phyloP scores from a whole-genome alignment of 192 early-diverging fungal genomes.

The Entomortierella parvispora region DNA sequence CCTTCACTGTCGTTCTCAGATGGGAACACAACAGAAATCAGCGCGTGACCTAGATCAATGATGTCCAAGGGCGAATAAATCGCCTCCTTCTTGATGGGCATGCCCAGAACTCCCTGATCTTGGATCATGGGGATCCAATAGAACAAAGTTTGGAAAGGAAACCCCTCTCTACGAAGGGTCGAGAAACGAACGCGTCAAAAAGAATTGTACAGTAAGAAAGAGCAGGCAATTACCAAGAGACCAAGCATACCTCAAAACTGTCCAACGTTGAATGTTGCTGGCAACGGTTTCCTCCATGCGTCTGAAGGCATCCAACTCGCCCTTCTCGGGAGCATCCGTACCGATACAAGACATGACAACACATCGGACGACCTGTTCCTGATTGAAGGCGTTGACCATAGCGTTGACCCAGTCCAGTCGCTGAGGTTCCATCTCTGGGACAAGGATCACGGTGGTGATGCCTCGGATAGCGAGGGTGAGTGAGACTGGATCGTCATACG shows the following conservation, averaged over 20 bases:
- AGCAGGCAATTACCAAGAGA: not conserved
- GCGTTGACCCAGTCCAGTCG: constrained; percentile 18
- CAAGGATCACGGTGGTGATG: constrained; percentile 24
- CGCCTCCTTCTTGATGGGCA: constrained; percentile 20
- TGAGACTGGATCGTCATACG: constrained; percentile 12
- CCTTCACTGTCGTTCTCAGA: not conserved
- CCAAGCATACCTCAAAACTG: constrained; percentile 24
- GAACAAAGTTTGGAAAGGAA: constrained; percentile 34
- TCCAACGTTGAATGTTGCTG: constrained; percentile 26
- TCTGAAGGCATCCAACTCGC: constrained; percentile 14
- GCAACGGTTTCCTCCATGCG: constrained; percentile 25
- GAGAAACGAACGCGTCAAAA: not conserved
- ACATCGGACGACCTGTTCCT: constrained; percentile 33
- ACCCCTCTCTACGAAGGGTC: constrained; percentile 15
- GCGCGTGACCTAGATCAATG: constrained; percentile 23
- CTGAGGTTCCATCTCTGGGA: constrained; percentile 30
- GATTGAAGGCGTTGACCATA: constrained; percentile 18
- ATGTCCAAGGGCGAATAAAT: constrained; percentile 33
- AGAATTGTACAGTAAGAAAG: not conserved
- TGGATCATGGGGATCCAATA: constrained; percentile 41
- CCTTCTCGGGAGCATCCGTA: constrained; percentile 29
- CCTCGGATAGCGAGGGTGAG: constrained; percentile 24
- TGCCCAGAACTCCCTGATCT: constrained; percentile 15
- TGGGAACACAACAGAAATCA: constrained; percentile 27
- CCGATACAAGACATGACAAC: constrained; percentile 38